These are phyloP conservation scores for Colletotrichum graminicola DNA, from an alignment of 2,329 filamentous ascomycete species.

Conservation along the genomic window DNA sequence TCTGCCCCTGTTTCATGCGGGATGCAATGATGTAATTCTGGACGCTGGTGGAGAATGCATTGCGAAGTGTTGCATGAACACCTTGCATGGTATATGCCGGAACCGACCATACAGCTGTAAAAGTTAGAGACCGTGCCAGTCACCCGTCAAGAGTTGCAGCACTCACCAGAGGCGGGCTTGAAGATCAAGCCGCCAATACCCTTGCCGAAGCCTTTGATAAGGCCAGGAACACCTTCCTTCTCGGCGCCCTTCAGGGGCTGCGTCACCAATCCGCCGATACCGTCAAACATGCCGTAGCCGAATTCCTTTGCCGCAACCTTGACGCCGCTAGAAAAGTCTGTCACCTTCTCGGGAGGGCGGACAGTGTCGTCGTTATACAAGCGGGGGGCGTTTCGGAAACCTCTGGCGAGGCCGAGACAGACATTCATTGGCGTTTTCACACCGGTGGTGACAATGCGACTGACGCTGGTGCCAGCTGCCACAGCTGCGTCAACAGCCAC, in stretches of 20 bases:
- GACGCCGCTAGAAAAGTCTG: conserved; percentile 80
- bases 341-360: conserved; percentile 82
- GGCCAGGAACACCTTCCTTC: conserved; percentile 66
- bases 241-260: conserved; percentile 76
- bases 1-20: conserved; percentile 79
- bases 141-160: background rate
- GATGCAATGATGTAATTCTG: conserved; percentile 85
- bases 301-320: conserved; percentile 84
- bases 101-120: conserved; percentile 72
- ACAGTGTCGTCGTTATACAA: conserved; percentile 89
- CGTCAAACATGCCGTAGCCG: conserved; percentile 82
- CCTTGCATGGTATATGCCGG: conserved; percentile 89
- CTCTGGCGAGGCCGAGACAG: conserved; percentile 83
- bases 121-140: conserved; percentile 9
- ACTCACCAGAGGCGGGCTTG: conserved; percentile 82
- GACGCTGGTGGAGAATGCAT: conserved; percentile 76
- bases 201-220: conserved; percentile 84
- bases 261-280: conserved; percentile 82
- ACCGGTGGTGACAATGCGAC: conserved; percentile 79
- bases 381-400: conserved; percentile 88
- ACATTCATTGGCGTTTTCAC: conserved; percentile 88
- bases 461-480: conserved; percentile 75
- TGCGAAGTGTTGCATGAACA: conserved; percentile 81
- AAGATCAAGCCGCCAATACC: conserved; percentile 84
- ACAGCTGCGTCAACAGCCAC: conserved; percentile 68